Evolutionary conservation across 2,329 filamentous ascomycete species (phyloP), one percentile per base, ranked within the genome.

Genomic region (Parafenestella ontariensis): DNA sequence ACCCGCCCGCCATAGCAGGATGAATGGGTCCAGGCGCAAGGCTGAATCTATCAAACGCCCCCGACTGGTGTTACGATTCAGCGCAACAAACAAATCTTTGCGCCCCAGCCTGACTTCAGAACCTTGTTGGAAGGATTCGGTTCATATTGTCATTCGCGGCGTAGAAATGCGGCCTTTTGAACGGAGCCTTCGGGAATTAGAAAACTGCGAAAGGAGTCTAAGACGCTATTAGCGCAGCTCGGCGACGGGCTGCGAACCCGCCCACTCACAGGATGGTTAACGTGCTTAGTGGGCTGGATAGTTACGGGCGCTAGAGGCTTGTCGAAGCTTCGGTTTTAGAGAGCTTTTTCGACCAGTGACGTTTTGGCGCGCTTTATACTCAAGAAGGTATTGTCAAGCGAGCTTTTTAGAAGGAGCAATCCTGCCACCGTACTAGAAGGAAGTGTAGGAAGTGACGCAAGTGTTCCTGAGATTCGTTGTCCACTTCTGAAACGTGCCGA

Each of bases 221-320:
- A 11, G n/a, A 41, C 29, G 40, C 51, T 52, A 47, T 46, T 48
- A 40, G 49, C 40, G 52, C n/a, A n/a, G n/a, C n/a, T n/a, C n/a
- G n/a, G n/a, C n/a, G n/a, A n/a, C n/a, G n/a, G n/a, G n/a, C n/a
- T n/a, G n/a, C n/a, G n/a, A n/a, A n/a, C n/a, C n/a, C n/a, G n/a
- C n/a, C 46, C 51, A 49, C 40, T 33, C 46, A 31, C 24, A 48
- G 53, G 47, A 54, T 48, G 48, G 51, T 53, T 45, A 54, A 39
- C 47, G 57, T 54, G 49, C 52, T 56, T 61, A 57, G 57, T 54
- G 57, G 57, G 49, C 39, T 43, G 23, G 34, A 54, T 59, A 51
- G 56, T 57, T 61, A 57, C 60, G 49, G 60, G 58, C 58, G 49
- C 60, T 63, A 61, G 48, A 37, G 24, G 50, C 45, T 21, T 37